Percentiles rank a stretch among this genome's conserved stretches.
Conservation (phyloP, 192 early-diverging fungal genomes). For the Backusella parvicylindrica region DNA sequence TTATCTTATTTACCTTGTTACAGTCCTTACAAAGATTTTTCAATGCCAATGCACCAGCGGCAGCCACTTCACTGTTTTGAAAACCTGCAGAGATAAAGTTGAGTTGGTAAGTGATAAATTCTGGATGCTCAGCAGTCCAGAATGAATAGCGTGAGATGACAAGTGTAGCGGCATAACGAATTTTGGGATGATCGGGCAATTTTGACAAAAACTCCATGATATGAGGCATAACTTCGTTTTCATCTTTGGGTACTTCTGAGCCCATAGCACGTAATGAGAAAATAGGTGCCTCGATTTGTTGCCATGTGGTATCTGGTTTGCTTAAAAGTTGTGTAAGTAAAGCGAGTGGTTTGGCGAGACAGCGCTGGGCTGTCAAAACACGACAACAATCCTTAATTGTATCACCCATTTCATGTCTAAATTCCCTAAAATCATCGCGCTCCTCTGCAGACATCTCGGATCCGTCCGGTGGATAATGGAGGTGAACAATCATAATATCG, state of each 20-base stretch:
- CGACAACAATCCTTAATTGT: constrained; percentile 93
- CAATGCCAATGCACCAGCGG: constrained; percentile 84
- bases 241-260: constrained; percentile 66
- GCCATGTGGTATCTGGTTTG: constrained; percentile 62
- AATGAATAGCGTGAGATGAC: constrained; percentile 94
- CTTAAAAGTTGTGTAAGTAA: constrained; percentile 46
- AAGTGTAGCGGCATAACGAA: constrained; percentile 93
- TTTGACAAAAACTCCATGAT: constrained; percentile 90
- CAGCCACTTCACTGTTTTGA: constrained; percentile 75
- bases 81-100: constrained; percentile 90
- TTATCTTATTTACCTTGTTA: constrained; percentile 60
- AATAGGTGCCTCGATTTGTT: constrained; percentile 91
- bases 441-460: constrained; percentile 75
- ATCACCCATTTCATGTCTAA: constrained; percentile 95
- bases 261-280: constrained; percentile 95
- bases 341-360: constrained; percentile 63
- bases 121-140: constrained; percentile 88
- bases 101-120: constrained; percentile 91
- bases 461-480: constrained; percentile 81
- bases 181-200: constrained; percentile 87
- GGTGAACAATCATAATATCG: constrained; percentile 80
- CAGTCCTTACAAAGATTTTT: constrained; percentile 91
- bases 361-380: constrained; percentile 73
- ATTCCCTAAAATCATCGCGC: constrained; percentile 96
- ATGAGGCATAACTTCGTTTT: constrained; percentile 77